A percentile compares a stretch with the other conserved stretches of the same genome.
phyloP scores from a whole-genome alignment of 495 filamentous ascomycete genomes.

The Pyronema omphalodes region DNA sequence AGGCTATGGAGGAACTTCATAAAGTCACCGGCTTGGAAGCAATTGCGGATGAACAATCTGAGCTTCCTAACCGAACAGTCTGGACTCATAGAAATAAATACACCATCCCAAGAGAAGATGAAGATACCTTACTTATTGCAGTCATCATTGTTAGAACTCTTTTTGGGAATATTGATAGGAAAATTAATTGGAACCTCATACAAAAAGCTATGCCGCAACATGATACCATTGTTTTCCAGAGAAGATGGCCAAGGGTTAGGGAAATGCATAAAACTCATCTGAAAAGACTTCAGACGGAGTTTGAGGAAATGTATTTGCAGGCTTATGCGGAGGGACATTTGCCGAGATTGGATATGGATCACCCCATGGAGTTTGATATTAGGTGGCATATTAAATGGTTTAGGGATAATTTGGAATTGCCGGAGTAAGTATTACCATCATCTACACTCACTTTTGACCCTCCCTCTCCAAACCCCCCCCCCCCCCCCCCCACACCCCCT shows the following conservation, averaged over 20 bases:
- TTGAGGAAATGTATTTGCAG: constrained; percentile 53
- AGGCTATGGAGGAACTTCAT: constrained; percentile 23
- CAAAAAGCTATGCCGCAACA: constrained; percentile 44
- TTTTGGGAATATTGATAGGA: constrained; percentile 49
- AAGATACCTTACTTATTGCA: constrained; percentile 39
- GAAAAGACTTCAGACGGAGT: constrained; percentile 51
- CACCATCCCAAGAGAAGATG: constrained; percentile 24
- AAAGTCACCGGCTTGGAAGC: constrained; percentile 7
- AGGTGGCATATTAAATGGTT: constrained; percentile 56
- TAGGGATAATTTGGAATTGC: constrained; percentile 31
- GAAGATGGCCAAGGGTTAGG: constrained; percentile 40
- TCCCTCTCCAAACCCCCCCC: no score
- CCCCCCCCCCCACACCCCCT: no score
- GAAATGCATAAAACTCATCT: constrained; percentile 43
- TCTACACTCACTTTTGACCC: constrained; percentile 18
- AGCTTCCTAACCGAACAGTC: neutral
- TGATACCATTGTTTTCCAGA: constrained; percentile 37
- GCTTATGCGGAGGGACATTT: constrained; percentile 56
- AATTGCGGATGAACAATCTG: neutral
- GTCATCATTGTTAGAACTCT: constrained; percentile 56
- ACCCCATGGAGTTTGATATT: constrained; percentile 65
- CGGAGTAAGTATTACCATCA: constrained; percentile 21
- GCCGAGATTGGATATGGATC: constrained; percentile 49
- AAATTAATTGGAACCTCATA: constrained; percentile 60
- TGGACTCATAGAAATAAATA: constrained; percentile 14